Evolutionary conservation across 768 basidiomycete species (phyloP).

Genomic region (Plicaturopsis crispa): DNA sequence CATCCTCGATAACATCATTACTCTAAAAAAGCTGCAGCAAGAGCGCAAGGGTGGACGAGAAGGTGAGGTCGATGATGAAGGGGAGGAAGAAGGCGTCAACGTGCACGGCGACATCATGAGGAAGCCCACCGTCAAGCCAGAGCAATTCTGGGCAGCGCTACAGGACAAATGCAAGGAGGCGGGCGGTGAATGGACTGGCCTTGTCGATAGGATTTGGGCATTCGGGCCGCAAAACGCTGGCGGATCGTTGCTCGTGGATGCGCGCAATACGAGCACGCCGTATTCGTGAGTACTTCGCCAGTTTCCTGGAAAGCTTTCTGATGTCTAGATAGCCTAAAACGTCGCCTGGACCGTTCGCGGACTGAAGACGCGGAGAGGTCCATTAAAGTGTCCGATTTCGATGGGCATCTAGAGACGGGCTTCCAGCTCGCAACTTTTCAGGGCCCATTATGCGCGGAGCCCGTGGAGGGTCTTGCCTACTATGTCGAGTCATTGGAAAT

Average conservation of each 20-base stretch:
- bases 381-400: slow-evolving; percentile 48
- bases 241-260: slow-evolving; percentile 80
- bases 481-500: slow-evolving; percentile 75
- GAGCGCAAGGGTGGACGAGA: slow-evolving; percentile 27
- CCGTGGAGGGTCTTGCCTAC: slow-evolving; percentile 88
- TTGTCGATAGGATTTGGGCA: slow-evolving; percentile 74
- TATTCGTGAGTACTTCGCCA: slow-evolving; percentile 44
- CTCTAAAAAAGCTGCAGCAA: slow-evolving; percentile 56
- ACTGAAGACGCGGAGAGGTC: slow-evolving; percentile 23
- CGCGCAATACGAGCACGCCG: slow-evolving; percentile 34
- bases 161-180: slow-evolving; percentile 63
- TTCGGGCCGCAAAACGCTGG: slow-evolving; percentile 89
- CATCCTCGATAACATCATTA: slow-evolving; percentile 61
- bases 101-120: slow-evolving; percentile 51
- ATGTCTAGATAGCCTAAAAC: slow-evolving; percentile 35
- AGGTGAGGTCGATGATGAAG: slow-evolving; percentile 23
- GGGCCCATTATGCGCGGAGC: slow-evolving; percentile 93
- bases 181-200: slow-evolving; percentile 72
- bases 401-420: slow-evolving; percentile 81
- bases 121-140: slow-evolving; percentile 57
- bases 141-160: slow-evolving; percentile 77
- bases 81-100: slow-evolving; percentile 32
- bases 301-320: not conserved
- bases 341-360: slow-evolving; percentile 32
- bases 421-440: slow-evolving; percentile 94